Evolutionary conservation across 192 early-diverging fungal genomes (phyloP).

Genomic region (Gonapodya prolifera): DNA sequence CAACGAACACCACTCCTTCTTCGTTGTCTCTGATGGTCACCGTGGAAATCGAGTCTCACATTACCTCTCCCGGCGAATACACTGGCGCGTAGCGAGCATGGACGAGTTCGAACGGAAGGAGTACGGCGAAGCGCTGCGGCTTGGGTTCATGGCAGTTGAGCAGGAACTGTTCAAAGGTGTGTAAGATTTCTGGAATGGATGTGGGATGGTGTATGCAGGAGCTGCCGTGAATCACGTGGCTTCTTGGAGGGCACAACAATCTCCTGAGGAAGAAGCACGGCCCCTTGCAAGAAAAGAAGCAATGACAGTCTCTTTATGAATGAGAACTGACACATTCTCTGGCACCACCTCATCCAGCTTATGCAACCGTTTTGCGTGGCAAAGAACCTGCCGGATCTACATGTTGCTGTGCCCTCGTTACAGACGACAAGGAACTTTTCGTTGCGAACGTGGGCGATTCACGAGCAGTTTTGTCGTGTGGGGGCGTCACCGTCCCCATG

Average conservation of each 20-base stretch:
- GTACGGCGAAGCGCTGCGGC: conserved; percentile 63
- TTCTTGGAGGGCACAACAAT: no score
- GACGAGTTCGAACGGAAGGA: conserved; percentile 49
- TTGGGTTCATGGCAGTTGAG: conserved; percentile 73
- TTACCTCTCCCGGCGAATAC: conserved; percentile 65
- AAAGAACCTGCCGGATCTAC: conserved; percentile 89
- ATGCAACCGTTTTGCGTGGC: conserved; percentile 24
- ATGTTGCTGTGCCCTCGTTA: conserved; percentile 69
- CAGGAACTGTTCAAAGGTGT: conserved; percentile 59
- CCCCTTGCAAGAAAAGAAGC: no score
- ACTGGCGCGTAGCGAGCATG: conserved; percentile 52
- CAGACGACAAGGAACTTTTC: conserved; percentile 65
- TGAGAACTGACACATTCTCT: not conserved
- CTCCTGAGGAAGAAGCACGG: no score
- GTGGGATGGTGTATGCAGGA: no score
- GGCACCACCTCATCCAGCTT: not conserved
- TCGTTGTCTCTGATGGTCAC: conserved; percentile 2
- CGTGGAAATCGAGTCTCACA: conserved; percentile 45
- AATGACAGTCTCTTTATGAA: not conserved
- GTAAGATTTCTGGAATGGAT: not conserved
- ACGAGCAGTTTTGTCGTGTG: conserved; percentile 68
- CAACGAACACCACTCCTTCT: conserved; percentile 2
- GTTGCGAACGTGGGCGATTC: conserved; percentile 96
- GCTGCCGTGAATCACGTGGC: no score
- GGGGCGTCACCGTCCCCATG: conserved; percentile 64